Base-by-base conservation (phyloP, 106 monocot species). In the Phalaenopsis equestris region DNA sequence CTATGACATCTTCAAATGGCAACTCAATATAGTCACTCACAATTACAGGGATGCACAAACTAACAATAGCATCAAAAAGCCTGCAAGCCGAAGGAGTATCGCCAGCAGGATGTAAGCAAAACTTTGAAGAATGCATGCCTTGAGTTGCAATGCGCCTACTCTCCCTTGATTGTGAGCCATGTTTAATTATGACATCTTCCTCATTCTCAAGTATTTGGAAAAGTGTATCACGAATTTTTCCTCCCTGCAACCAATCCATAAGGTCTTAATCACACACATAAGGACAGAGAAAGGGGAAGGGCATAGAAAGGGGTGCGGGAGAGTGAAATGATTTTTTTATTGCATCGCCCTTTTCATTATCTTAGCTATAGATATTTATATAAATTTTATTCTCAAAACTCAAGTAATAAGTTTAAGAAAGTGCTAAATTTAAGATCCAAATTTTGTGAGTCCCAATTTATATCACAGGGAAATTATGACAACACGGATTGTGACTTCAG, bases 101-200 rank as follows among this genome's bases (percentile, higher is more conserved):
- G 41, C 95, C 95, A 46, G 95, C 95, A 78, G 92, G 95, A 85
- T 95, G 95, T 48, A 95, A 78, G 52, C 92, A 93, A 65, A 90
- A 95, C 79, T 89, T 95, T 55, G 95, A 93, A 47, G 92, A 89
- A 74, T 93, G 92, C 92, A 95, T 93, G 41, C 95, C 95, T 64
- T 84, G 85, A 49, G 87, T 91, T 64, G 95, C 92, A 84, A 87
- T 89, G 9, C 95, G 87, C 56, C 92, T 65, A 64, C 92, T 90
- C 84, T 87, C 95, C 85, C 92, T 89, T 9, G 95, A 95, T 79
- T 95, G 95, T 41, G 95, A 64, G 46, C 95, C 95, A 79, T 95
- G 95, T 79, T 91, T 93, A 56, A 95, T 86, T 64, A 86, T 38
- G 8, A 92, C 95, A 87, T 90, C 90, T 48, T 86, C 78, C 82